Conservation (phyloP, 2,329 filamentous ascomycete genomes). For the Diaporthe citri region DNA sequence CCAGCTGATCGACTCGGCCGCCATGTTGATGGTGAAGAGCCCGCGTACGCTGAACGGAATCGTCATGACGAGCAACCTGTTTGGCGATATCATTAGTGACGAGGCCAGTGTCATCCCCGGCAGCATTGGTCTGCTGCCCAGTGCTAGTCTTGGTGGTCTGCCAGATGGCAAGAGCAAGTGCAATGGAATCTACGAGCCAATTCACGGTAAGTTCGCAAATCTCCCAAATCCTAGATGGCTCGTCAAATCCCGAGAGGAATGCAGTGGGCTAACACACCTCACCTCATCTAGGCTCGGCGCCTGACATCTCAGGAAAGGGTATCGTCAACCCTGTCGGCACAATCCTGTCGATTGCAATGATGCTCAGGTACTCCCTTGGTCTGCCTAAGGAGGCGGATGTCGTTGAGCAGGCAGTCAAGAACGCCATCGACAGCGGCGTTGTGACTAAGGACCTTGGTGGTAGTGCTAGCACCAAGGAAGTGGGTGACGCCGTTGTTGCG, state of each 20-base stretch:
- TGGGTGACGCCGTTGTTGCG: conserved; percentile 81
- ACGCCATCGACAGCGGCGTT: conserved; percentile 82
- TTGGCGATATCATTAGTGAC: conserved; percentile 96
- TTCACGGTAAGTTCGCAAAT: conserved; percentile 76
- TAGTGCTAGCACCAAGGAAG: conserved; percentile 76
- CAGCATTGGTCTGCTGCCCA: conserved; percentile 87
- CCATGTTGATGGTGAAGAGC: conserved; percentile 98
- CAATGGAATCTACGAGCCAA: conserved; percentile 97
- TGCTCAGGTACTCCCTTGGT: conserved; percentile 92
- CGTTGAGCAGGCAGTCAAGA: conserved; percentile 85
- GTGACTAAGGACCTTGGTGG: conserved; percentile 90
- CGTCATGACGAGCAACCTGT: conserved; percentile 92
- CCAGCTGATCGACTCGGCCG: conserved; percentile 95
- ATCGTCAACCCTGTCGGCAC: conserved; percentile 94
- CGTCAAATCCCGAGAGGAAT: not conserved
- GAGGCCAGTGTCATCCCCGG: conserved; percentile 96
- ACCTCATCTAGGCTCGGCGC: conserved; percentile 76
- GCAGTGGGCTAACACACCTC: conserved; percentile 16
- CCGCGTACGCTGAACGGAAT: conserved; percentile 89
- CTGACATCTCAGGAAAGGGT: conserved; percentile 91
- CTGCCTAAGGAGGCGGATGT: conserved; percentile 81
- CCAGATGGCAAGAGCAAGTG: conserved; percentile 87
- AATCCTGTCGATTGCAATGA: conserved; percentile 93
- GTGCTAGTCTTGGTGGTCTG: conserved; percentile 86
- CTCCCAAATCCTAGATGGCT: not conserved